Evolutionary conservation across 495 filamentous ascomycete species (phyloP).

Genomic region (Trichoderma asperelloides): DNA sequence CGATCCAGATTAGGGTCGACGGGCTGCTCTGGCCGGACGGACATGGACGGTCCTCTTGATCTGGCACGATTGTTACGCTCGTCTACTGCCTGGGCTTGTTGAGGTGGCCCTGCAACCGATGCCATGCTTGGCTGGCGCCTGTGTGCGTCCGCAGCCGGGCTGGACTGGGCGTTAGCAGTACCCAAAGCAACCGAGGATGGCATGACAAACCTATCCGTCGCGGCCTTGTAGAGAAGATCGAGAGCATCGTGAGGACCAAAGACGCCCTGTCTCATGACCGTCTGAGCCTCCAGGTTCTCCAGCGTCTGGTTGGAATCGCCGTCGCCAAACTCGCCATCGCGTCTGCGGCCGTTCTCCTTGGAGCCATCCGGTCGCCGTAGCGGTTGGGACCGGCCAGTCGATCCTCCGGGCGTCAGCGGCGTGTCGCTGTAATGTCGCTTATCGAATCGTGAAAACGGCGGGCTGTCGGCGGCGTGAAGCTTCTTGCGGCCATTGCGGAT

Average conservation of each 20-base stretch:
- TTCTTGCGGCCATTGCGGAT: constrained; percentile 47
- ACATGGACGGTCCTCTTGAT: neutral
- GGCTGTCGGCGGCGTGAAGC: constrained; percentile 29
- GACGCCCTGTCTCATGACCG: constrained; percentile 53
- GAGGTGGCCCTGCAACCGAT: neutral
- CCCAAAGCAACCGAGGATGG: constrained; percentile 24
- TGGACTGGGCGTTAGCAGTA: constrained; percentile 2
- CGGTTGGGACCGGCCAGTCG: constrained; percentile 47
- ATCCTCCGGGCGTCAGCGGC: constrained; percentile 56
- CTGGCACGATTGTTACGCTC: neutral
- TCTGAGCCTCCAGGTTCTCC: constrained; percentile 52
- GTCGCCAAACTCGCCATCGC: constrained; percentile 32
- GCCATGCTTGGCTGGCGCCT: constrained; percentile 2
- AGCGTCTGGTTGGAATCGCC: constrained; percentile 36
- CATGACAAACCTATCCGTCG: constrained; percentile 27
- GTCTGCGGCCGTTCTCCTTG: constrained; percentile 18
- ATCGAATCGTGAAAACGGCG: constrained; percentile 27
- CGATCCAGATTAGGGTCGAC: constrained; percentile 30
- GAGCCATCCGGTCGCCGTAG: constrained; percentile 38
- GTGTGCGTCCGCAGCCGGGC: constrained; percentile 4
- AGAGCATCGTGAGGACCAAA: constrained; percentile 64
- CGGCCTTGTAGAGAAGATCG: constrained; percentile 60
- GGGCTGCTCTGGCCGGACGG: constrained; percentile 18
- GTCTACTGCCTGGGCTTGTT: neutral
- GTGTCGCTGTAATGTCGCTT: constrained; percentile 36